Base-by-base conservation (phyloP, 306 rosid genomes). In the Sophora flavescens region DNA sequence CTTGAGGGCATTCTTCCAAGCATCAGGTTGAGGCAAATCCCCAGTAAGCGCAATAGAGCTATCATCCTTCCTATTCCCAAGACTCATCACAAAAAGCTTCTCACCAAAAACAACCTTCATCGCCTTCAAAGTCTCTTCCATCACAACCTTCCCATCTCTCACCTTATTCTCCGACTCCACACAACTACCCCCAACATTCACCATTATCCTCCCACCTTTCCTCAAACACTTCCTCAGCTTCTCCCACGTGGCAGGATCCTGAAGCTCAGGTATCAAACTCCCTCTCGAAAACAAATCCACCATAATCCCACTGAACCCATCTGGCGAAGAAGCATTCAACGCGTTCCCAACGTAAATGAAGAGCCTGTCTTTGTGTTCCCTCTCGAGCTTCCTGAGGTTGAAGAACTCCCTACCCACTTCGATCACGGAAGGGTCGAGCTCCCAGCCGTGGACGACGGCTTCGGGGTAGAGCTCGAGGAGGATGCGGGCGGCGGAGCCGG, bases 101-200 rank as follows among this genome's bases (percentile, higher is more conserved):
- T 81, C 17, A 0, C 85, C 85, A 4, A 90, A 95, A 63, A 89
- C 88, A 60, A 9, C 56, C 10, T 32, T 75, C 99, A 90, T 95
- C 0, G 96, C 97, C 77, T 72, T 88, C 84, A 92, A 60, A 6
- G 97, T 88, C 10, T 88, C 84, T 50, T 89, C 85, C 97, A 88
- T 90, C 8, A 87, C 85, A 1, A 81, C 67, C 67, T 68, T 83
- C 38, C 97, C 97, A 75, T 92, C 91, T 75, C 88, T 85, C n/a
- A 62, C 1, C 14, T 56, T 41, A 60, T 80, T 87, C 86, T 95
- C 99, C 0, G 97, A 88, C 87, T 92, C 97, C 53, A 95, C 97
- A 64, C 97, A 95, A 38, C 96, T 90, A 2, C 99, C 98, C 50
- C 97, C 99, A 39, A 90, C 98, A 32, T 95, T 95, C 74, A 90